Evolutionary conservation across 2,329 filamentous ascomycete species (phyloP), one percentile per base, ranked within the genome.

Genomic region (Akanthomyces muscarius): DNA sequence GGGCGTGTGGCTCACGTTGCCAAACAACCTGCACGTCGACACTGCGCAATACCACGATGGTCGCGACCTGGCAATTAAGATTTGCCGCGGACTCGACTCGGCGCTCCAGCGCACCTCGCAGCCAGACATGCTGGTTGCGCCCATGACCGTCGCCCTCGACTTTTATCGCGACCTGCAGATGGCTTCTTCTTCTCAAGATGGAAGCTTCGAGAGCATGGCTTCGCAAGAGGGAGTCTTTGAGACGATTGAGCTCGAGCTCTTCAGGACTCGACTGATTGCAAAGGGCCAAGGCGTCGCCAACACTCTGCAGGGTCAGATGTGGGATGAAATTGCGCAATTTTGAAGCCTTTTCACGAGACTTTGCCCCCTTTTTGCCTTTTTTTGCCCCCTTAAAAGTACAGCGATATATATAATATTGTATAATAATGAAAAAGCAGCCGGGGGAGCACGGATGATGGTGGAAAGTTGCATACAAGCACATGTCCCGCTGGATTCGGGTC

Each of bases 41-140:
- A 69, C 76, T 3, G 68, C 71, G 14, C 74, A 71, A 41, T 84
- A 82, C 65, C 74, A 78, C 18, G 76, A 79, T 63, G 77, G 76
- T 1, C 74, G 76, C 21, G 74, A 78, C 57, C 71, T 82, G 41
- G 82, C 82, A 0, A 76, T 75, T 10, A 77, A 79, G 61, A 78
- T 84, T 18, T 85, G 83, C 66, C 77, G 81, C 47, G 77, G 78
- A 3, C 70, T 85, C 5, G 83, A 84, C 64, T 80, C 76, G 51
- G 77, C 77, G 0, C 72, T 84, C 5, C 71, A 69, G 7, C 72
- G 70, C 3, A 80, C 76, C 1, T 73, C 74, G 16, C 80, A 83
- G 71, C 81, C 80, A 1, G 80, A 83, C 64, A 66, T 81, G 66
- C 67, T 83, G 18, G 68, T 75, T 10, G 74, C 74, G 13, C 79